Conservation (phyloP, 345 rosid species). For the Arabidopsis suecica region DNA sequence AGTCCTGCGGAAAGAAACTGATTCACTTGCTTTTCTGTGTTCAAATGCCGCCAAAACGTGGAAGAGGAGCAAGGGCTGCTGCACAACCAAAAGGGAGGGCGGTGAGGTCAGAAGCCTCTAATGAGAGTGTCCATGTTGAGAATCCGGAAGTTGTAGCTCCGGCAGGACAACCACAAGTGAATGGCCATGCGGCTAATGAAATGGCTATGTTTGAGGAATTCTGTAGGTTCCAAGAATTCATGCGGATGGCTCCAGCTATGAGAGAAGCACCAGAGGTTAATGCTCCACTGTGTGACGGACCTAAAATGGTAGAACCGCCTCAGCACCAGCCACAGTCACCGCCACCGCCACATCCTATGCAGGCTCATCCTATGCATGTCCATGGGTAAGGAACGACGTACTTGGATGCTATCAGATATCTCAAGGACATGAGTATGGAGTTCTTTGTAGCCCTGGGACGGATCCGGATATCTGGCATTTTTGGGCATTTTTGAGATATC, state of each 20-base stretch:
- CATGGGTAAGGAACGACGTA: neutral
- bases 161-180: neutral
- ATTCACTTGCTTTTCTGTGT: too few species aligned
- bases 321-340: neutral
- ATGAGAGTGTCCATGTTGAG: too few species aligned
- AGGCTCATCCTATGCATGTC: neutral
- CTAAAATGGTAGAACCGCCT: neutral
- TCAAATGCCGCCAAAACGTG: too few species aligned
- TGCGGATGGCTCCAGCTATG: neutral
- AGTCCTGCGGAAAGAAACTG: too few species aligned
- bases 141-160: too few species aligned
- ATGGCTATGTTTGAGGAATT: neutral
- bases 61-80: too few species aligned
- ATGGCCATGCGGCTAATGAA: neutral
- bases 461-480: too few species aligned
- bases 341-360: neutral
- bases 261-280: neutral
- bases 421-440: neutral
- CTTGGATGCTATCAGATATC: neutral
- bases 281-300: neutral
- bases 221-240: neutral
- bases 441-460: too few species aligned
- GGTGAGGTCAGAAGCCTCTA: too few species aligned
- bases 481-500: too few species aligned
- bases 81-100: too few species aligned